phyloP scores from a whole-genome alignment of 2,329 filamentous ascomycete species.

The Fusarium xylarioides region DNA sequence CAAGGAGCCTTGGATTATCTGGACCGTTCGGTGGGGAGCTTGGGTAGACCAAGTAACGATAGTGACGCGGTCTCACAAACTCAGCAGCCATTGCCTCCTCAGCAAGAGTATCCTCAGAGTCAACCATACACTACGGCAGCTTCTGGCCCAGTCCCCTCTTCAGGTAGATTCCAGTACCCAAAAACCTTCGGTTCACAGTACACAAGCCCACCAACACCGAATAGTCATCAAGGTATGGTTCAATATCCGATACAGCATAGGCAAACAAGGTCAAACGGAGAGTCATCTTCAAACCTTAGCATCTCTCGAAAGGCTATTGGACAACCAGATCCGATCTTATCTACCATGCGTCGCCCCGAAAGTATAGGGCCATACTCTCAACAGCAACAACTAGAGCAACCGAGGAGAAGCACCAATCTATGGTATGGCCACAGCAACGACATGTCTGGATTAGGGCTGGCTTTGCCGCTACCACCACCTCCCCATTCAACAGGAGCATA shows the following conservation, averaged over 20 bases:
- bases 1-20: neutral
- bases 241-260: rapidly evolving
- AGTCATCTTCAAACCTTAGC: rapidly evolving
- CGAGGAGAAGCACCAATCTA: rapidly evolving
- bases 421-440: neutral
- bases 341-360: rapidly evolving
- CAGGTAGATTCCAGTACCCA: neutral
- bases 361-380: rapidly evolving
- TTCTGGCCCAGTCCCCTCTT: neutral
- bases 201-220: neutral
- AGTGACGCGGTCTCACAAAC: neutral
- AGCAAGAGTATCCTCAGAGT: neutral
- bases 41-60: rapidly evolving
- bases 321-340: rapidly evolving
- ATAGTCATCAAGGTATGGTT: rapidly evolving
- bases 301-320: neutral
- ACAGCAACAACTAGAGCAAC: neutral
- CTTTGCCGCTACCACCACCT: neutral
- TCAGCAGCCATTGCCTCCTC: rapidly evolving
- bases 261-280: rapidly evolving
- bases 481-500: neutral
- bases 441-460: neutral
- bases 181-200: neutral
- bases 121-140: neutral
- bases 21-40: neutral